Conservation (phyloP, 164 flowering plant species). For the Liriodendron chinense region DNA sequence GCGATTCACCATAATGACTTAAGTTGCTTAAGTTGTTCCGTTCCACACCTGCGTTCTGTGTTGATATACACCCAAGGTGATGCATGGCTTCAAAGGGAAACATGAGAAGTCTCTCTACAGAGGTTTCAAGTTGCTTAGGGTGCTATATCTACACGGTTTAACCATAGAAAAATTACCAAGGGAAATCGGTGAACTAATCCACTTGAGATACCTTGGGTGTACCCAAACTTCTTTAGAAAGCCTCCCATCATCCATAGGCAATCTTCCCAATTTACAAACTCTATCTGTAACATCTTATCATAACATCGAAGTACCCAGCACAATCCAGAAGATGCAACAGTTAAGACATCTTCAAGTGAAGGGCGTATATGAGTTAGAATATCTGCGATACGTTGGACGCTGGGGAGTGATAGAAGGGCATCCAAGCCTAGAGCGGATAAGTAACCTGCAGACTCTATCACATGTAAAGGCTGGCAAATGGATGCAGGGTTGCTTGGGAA, state of each 20-base stretch:
- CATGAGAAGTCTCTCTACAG: background rate
- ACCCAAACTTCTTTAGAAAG: background rate
- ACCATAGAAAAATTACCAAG: background rate
- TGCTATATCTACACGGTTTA: background rate
- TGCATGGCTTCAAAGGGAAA: background rate
- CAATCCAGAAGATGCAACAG: background rate
- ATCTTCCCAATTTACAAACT: slow-evolving; percentile 4
- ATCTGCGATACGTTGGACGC: background rate
- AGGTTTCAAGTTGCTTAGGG: background rate
- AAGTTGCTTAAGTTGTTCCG: too few species aligned
- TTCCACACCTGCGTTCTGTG: background rate
- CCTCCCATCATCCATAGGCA: slow-evolving; percentile 10
- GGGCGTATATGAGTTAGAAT: too few species aligned
- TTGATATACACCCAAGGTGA: background rate
- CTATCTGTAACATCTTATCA: background rate
- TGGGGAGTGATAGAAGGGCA: background rate
- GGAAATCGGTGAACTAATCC: background rate
- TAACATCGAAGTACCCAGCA: background rate
- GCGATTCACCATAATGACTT: background rate
- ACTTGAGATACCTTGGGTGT: background rate
- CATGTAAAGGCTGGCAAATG: background rate
- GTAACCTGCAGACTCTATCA: background rate
- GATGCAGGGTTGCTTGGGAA: background rate
- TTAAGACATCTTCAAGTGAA: background rate
- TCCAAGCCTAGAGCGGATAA: background rate